Base-by-base conservation (phyloP, 371 early-diverging fungal species). In the Mortierella sp. region DNA sequence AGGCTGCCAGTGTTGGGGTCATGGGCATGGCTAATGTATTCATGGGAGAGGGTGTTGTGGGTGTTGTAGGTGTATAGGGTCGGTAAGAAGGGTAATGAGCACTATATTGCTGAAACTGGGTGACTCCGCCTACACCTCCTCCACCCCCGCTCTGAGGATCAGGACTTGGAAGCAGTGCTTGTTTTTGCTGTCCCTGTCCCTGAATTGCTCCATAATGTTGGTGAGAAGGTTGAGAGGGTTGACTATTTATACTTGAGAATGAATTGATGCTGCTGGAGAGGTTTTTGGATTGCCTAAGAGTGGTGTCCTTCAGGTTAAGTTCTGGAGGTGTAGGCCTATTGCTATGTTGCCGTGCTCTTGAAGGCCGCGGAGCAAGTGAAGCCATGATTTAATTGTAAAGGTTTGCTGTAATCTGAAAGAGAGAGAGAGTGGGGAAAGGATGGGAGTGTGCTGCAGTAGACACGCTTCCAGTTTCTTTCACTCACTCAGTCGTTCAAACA, bases 51-150 rank as follows among this genome's bases (percentile, higher is more conserved):
- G 78, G 70, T 8, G 80, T 75, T 12, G 68, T 68, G 1, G 80
- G 80, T 0, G 75, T 78, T 35, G 70, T 75, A 24, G 81, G 81
- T 22, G 81, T 81, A 67, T 81, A 81, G 30, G 81, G 81, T 26
- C 81, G 68, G 30, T 80, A 75, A 9, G 75, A 68, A 39, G 81
- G 73, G 32, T 75, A 66, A 8, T 72, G 78, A n/a, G 78, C 63
- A 40, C 40, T 58, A 66, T 80, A 75, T 28, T 57, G 30, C 45
- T 68, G 76, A 66, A 69, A 59, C 55, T 62, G 70, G 51, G 69
- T 45, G 22, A 14, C 40, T 57, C 65, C 65, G 26, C 26, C 57
- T 49, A 47, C 71, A 20, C 18, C 62, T n/a, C 26, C 57, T 49
- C 45, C 71, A 20, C 16, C 65, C 18, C 64, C 47, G 39, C 39